Conservation (phyloP, 2,329 filamentous ascomycete species). For the Sporothrix mexicana region DNA sequence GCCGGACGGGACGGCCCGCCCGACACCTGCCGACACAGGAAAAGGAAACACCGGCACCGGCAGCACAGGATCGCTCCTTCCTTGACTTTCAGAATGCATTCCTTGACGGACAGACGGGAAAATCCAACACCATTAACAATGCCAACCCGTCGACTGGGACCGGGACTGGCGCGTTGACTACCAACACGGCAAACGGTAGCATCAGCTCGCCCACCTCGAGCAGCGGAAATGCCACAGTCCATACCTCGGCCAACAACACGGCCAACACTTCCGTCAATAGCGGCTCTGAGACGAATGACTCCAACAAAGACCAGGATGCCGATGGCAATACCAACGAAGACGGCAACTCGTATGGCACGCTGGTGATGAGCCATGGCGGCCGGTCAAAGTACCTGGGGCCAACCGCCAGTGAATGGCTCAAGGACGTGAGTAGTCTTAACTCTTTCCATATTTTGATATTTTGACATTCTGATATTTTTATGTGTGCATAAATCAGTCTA, state of each 20-base stretch:
- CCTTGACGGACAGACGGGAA: background rate
- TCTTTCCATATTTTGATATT: too few relatives aligned
- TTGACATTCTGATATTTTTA: too few relatives aligned
- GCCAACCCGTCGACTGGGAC: too few relatives aligned
- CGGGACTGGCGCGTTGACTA: background rate
- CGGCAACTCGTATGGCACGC: constrained; percentile 30
- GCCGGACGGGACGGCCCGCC: background rate
- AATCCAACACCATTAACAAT: too few relatives aligned
- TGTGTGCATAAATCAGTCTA: too few relatives aligned
- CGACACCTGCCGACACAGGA: background rate
- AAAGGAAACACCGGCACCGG: background rate
- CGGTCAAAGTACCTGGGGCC: constrained; percentile 31
- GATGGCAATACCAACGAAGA: constrained; percentile 17
- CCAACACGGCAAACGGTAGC: background rate
- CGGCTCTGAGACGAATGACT: background rate
- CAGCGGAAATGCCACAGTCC: too few relatives aligned
- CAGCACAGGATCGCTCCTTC: background rate
- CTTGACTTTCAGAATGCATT: background rate
- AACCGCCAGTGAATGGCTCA: constrained; percentile 33
- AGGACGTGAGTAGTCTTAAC: constrained; percentile 9
- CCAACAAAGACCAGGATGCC: background rate
- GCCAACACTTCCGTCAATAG: too few relatives aligned
- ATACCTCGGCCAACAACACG: background rate
- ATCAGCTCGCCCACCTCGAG: too few relatives aligned
- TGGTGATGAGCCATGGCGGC: constrained; percentile 30